phyloP scores from a whole-genome alignment of 2,329 filamentous ascomycete genomes.

The Colletotrichum sp. region DNA sequence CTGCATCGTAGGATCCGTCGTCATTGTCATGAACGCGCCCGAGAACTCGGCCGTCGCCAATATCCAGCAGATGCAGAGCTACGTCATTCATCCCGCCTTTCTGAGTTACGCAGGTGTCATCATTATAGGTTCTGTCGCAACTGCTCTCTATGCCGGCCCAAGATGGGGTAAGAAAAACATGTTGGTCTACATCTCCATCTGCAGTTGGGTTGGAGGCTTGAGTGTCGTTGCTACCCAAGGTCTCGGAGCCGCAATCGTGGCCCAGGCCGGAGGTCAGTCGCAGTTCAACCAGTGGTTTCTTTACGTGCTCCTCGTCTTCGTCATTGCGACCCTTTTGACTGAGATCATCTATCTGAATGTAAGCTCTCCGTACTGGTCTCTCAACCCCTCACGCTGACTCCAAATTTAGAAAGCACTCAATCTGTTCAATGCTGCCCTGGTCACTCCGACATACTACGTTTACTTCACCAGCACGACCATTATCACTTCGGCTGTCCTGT shows the following conservation, averaged over 20 bases:
- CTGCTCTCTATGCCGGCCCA: constrained; percentile 82
- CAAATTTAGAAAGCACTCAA: constrained; percentile 91
- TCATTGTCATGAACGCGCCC: constrained; percentile 95
- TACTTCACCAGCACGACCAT: constrained; percentile 98
- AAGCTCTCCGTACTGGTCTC: constrained; percentile 30
- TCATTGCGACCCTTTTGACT: constrained; percentile 84
- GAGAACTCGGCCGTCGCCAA: constrained; percentile 81
- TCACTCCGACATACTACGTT: constrained; percentile 98
- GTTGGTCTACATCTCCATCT: constrained; percentile 96
- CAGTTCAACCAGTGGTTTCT: constrained; percentile 99
- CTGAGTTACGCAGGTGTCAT: constrained; percentile 84
- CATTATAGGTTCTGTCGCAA: constrained; percentile 72
- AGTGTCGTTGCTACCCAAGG: constrained; percentile 96
- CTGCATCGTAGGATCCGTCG: constrained; percentile 89
- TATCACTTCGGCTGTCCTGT: constrained; percentile 89
- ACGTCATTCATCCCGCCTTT: constrained; percentile 86
- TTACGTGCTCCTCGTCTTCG: constrained; percentile 90
- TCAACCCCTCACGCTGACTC: constrained; percentile 34
- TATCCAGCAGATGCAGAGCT: constrained; percentile 92
- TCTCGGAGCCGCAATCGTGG: constrained; percentile 87
- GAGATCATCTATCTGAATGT: constrained; percentile 97
- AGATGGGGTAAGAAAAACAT: constrained; percentile 95
- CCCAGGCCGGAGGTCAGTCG: constrained; percentile 78
- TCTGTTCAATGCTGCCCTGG: constrained; percentile 93
- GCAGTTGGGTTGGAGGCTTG: constrained; percentile 90